Evolutionary conservation across 1,284 basidiomycete species (phyloP), one percentile per base, ranked within the genome.

Genomic region (Irpex lacteus): DNA sequence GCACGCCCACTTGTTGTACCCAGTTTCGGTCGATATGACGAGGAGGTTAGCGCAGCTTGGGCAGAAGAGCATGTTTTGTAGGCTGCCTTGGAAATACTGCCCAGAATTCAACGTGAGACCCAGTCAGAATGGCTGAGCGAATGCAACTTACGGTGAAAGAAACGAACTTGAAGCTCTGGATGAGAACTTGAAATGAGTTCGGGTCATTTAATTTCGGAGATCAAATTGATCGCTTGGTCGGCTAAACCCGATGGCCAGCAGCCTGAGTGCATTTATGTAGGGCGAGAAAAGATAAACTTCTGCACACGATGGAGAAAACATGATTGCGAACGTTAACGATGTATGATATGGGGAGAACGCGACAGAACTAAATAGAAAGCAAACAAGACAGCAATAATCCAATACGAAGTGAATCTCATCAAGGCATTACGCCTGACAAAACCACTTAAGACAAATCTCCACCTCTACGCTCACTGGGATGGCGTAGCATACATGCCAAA

Each of bases 31-130:
- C 8, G 88, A 90, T 60, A 98, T 92, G 60, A 95, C 87, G 15
- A 98, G 86, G 64, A 95, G 84, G 76, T 98, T 98, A 56, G 94
- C 89, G 74, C 97, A 99, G 62, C 92, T 95, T 44, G 96, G 96
- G 74, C 97, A 98, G 82, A 98, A 98, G 34, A 97, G 83, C 95
- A 96, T 95, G 1, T 50, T 67, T 32, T 9, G 3, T 57, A 11
- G 0, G 44, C 44, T 47, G 26, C 26, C 44, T 47, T 3, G 4
- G 4, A n/a, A 0, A n/a, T 13, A 47, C 44, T 8, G 50, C 5
- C 2, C 19, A 52, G 7, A 21, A 21, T 9, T n/a, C 7, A 2
- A 52, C 2, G 2, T 52, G 19, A 52, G 15, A 26, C 21, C 1
- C 3, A 26, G 2, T 26, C 19, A 52, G 7, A 21, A 52, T 26